Conservation (phyloP, 345 rosid genomes). For the Geranium brycei region DNA sequence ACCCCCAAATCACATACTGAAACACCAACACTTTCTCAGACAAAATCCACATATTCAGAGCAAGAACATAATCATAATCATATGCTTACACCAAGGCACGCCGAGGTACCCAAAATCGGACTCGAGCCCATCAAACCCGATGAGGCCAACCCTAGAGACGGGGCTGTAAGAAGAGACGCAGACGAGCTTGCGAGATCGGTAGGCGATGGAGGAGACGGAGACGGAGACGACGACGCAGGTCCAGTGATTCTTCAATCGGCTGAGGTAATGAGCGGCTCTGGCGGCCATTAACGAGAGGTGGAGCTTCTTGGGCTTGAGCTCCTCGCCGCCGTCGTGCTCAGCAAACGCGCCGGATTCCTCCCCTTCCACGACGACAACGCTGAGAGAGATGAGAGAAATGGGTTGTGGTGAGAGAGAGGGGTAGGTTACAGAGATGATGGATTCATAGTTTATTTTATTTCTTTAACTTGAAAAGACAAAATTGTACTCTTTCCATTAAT, state of each 20-base stretch:
- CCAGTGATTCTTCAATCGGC: conserved; percentile 39
- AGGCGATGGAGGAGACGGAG: conserved; percentile 22
- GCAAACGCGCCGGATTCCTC: no score
- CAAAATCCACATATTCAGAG: not conserved
- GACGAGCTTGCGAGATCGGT: conserved; percentile 45
- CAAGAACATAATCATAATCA: not conserved
- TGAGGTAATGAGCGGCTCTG: conserved; percentile 27
- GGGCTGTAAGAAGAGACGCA: conserved; percentile 65
- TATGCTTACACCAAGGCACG: conserved; percentile 96
- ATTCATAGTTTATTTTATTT: no score
- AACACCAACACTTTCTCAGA: not conserved
- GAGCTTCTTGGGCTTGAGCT: conserved; percentile 52
- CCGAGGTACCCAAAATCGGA: conserved; percentile 89
- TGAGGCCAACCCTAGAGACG: conserved; percentile 52
- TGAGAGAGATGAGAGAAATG: no score
- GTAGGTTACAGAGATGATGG: no score
- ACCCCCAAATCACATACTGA: not conserved
- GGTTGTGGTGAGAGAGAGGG: no score
- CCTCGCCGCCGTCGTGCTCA: conserved; percentile 36
- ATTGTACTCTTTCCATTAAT: no score
- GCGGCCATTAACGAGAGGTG: conserved; percentile 33
- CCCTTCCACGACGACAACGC: no score
- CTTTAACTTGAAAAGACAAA: no score
- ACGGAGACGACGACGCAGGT: conserved; percentile 32
- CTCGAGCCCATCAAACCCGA: conserved; percentile 63